A percentile compares a stretch with the other conserved stretches of the same genome.
Conservation (phyloP, 169 alveolate species). For the Babesia ovata region DNA sequence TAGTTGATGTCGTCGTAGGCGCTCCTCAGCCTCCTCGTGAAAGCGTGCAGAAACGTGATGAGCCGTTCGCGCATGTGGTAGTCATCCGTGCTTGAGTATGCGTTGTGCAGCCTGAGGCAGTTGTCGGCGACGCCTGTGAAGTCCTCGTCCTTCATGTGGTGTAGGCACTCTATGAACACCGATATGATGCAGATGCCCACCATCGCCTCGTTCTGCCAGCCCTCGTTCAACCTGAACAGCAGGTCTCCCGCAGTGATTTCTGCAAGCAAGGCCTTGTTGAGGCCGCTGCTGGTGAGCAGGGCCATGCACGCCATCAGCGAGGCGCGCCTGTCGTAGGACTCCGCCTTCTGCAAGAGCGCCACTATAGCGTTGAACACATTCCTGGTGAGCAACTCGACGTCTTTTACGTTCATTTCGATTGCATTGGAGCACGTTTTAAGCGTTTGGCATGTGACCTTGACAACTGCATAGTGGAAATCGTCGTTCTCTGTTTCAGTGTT, state of each 20-base stretch:
- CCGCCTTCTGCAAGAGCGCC: constrained; percentile 11
- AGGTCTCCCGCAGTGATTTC: constrained; percentile 24
- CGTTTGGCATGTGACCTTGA: constrained; percentile 40
- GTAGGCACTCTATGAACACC: constrained; percentile 26
- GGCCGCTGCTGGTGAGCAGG: constrained; percentile 32
- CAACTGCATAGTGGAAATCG: constrained; percentile 33
- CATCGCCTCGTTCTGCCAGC: constrained; percentile 39
- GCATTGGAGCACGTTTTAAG: constrained; percentile 6
- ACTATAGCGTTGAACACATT: constrained; percentile 26
- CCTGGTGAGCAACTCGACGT: constrained; percentile 5
- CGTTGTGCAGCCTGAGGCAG: constrained; percentile 34
- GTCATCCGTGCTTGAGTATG: constrained; percentile 44
- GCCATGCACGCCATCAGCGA: constrained; percentile 25
- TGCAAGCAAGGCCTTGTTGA: constrained; percentile 2
- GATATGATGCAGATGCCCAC: constrained; percentile 18
- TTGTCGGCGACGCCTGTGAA: constrained; percentile 34
- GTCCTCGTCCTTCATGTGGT: constrained; percentile 19
- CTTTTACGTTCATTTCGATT: neutral
- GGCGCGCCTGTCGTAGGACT: constrained; percentile 20
- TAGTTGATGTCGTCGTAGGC: constrained; percentile 16
- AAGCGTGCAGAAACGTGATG: constrained; percentile 15
- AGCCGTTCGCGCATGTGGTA: constrained; percentile 43
- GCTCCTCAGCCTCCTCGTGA: neutral
- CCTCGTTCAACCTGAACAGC: constrained; percentile 27
- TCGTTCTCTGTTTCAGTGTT: constrained; percentile 2